Evolutionary conservation across 1,284 basidiomycete genomes (phyloP), one percentile per base, ranked within the genome.

Genomic region (Ceratobasidium sp.): DNA sequence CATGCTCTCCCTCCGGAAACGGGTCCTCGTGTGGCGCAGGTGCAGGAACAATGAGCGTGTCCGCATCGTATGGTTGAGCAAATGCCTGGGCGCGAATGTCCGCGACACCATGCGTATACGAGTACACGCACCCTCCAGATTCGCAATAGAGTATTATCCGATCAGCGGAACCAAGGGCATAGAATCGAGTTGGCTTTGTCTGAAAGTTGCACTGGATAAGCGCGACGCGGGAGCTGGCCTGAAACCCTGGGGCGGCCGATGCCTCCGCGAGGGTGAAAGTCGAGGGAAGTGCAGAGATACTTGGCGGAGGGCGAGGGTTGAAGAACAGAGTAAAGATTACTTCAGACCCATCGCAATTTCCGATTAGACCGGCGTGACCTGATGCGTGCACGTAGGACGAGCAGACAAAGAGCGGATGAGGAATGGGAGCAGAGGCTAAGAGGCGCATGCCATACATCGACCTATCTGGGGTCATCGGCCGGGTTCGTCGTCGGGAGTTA

Each of bases 151-250:
- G 73, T 31, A 75, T 65, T 17, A 75, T 66, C 11, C 51, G 63
- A 39, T 75, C 73, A 11, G 73, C 73, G 37, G 73, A 75, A n/a
- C 73, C 73, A n/a, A 75, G 73, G 47, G 73, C 73, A 37, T 75
- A 75, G 53, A 66, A 75, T n/a, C 73, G 49, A 17, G 73, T 75
- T 3, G 73, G 73, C 45, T 75, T 75, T 51, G 63, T 75, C 23
- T 47, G 47, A 45, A 75, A 75, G 31, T 35, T 63, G 26, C 73
- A 75, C 42, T 66, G 73, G 37, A 75, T 65, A 49, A 75, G 28
- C 11, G 33, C 61, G 26, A 75, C 73, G 26, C 73, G 73, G 5
- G 73, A 75, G 37, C 63, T 75, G 15, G 49, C 73, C 33, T 35
- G 37, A 47, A 33, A 23, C 37, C 51, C 51, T 37, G 61, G 49